Evolutionary conservation across 2,329 filamentous ascomycete species (phyloP).

Genomic region (Chaetomium globosum): DNA sequence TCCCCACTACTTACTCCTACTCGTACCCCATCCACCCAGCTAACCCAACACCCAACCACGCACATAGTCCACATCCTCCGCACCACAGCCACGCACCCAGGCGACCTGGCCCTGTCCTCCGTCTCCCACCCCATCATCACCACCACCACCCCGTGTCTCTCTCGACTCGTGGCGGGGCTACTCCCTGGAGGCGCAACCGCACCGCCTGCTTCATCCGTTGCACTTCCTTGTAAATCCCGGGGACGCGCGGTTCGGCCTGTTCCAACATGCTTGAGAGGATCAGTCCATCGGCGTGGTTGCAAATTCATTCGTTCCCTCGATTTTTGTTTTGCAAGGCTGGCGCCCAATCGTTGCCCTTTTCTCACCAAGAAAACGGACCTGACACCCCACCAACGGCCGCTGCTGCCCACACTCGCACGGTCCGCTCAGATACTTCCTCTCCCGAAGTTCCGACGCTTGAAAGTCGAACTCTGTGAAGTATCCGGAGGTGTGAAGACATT

Average conservation of each 20-base stretch:
- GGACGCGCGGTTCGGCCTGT: background rate
- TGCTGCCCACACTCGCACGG: background rate
- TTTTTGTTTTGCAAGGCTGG: background rate
- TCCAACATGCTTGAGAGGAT: background rate
- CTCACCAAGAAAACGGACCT: background rate
- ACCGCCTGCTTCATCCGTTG: background rate
- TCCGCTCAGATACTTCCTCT: background rate
- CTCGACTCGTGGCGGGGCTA: background rate
- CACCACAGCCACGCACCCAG: background rate
- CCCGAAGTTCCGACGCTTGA: background rate
- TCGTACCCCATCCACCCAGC: background rate
- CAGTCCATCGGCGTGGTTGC: background rate
- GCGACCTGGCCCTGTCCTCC: background rate
- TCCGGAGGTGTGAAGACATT: conserved; percentile 27
- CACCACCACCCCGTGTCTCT: background rate
- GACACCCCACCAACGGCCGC: background rate
- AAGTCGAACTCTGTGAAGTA: background rate
- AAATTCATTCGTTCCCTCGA: background rate
- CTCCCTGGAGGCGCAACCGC: background rate
- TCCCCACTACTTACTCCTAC: background rate
- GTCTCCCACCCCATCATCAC: background rate
- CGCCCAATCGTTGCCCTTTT: conserved; percentile 4
- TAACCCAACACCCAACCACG: background rate
- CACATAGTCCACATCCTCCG: background rate
- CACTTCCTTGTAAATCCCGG: background rate